A percentile compares a stretch with the other conserved stretches of the same genome.
phyloP scores from a whole-genome alignment of 2,329 filamentous ascomycete species.

The Botrytis paeoniae region DNA sequence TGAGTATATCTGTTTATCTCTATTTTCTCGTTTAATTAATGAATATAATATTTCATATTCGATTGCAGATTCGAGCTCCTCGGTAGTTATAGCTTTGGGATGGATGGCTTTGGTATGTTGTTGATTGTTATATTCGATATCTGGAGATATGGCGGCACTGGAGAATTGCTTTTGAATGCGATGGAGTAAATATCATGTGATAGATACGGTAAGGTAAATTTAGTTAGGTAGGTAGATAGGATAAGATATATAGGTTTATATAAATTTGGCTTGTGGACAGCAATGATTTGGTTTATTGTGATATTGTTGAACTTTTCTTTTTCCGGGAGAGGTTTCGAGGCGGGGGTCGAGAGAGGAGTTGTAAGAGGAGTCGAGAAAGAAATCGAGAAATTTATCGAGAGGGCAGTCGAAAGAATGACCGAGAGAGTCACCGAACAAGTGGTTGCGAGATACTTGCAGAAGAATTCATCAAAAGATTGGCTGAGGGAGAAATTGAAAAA shows the following conservation, averaged over 20 bases:
- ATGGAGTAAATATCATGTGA: neutral
- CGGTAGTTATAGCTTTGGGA: rapidly evolving
- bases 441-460: too few relatives aligned
- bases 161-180: neutral
- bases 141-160: neutral
- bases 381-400: too few relatives aligned
- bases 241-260: neutral
- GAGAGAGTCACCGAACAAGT: neutral
- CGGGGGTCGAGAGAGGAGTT: too few relatives aligned
- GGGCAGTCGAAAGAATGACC: too few relatives aligned
- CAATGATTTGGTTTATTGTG: neutral
- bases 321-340: neutral
- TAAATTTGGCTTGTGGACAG: neutral
- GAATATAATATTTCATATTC: rapidly evolving
- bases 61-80: neutral
- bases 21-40: neutral
- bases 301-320: neutral
- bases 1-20: neutral
- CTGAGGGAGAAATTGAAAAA: too few relatives aligned
- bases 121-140: neutral
- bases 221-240: neutral
- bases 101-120: neutral
- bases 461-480: too few relatives aligned
- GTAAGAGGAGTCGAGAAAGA: too few relatives aligned
- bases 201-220: rapidly evolving